Evolutionary conservation across 2,329 filamentous ascomycete genomes (phyloP).

Genomic region (Paraphaeosphaeria minitans): DNA sequence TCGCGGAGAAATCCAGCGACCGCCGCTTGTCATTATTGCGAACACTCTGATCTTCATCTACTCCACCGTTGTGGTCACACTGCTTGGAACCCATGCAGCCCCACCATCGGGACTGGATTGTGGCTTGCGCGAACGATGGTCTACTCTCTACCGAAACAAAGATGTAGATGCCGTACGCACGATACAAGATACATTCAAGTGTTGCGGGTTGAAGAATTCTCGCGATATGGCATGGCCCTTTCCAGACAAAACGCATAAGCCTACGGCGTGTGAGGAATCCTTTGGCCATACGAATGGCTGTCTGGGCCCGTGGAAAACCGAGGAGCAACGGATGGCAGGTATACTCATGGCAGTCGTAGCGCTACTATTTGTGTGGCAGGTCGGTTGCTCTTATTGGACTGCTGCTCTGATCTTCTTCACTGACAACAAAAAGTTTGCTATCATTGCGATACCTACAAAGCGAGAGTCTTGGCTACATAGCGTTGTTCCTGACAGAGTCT

Average conservation of each 20-base stretch:
- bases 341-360: slow-evolving; percentile 59
- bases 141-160: slow-evolving; percentile 57
- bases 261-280: slow-evolving; percentile 52
- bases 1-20: slow-evolving; percentile 42
- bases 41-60: slow-evolving; percentile 49
- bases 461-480: slow-evolving; percentile 40
- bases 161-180: slow-evolving; percentile 57
- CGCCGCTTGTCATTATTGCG: slow-evolving; percentile 46
- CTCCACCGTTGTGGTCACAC: slow-evolving; percentile 51
- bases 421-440: slow-evolving; percentile 27
- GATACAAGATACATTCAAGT: slow-evolving; percentile 70
- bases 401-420: not conserved
- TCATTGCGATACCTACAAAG: slow-evolving; percentile 38
- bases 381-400: slow-evolving; percentile 13
- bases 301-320: slow-evolving; percentile 60
- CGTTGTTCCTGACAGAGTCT: slow-evolving; percentile 38
- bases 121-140: slow-evolving; percentile 63
- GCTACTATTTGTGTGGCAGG: slow-evolving; percentile 44
- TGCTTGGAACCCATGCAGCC: slow-evolving; percentile 51
- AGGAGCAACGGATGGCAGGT: slow-evolving; percentile 60
- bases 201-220: slow-evolving; percentile 67
- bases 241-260: slow-evolving; percentile 39
- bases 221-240: slow-evolving; percentile 70
- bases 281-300: slow-evolving; percentile 58
- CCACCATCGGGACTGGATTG: slow-evolving; percentile 55